Evolutionary conservation across 176 grass and related monocot species (phyloP).

Genomic region (Musa schizocarpa): DNA sequence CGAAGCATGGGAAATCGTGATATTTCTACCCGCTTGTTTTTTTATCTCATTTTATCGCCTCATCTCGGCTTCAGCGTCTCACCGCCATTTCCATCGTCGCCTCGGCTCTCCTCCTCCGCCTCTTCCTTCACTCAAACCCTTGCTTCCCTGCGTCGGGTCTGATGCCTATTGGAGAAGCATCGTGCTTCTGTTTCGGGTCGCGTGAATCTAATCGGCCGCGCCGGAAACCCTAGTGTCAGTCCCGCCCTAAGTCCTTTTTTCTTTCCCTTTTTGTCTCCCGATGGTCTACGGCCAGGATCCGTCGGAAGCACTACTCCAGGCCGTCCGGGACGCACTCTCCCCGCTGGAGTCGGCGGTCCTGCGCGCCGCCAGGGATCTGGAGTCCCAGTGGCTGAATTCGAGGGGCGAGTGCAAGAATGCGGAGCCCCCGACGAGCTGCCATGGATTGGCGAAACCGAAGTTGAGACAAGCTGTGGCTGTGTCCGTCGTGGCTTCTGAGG

Average conservation of each 20-base stretch:
- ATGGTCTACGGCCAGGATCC: slow-evolving; percentile 33
- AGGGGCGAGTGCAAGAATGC: neutral
- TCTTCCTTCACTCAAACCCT: neutral
- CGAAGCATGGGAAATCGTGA: too few species aligned
- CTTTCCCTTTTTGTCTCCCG: neutral
- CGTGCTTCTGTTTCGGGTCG: neutral
- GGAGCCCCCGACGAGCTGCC: neutral
- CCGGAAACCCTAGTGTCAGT: slow-evolving; percentile 13
- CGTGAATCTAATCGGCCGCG: neutral
- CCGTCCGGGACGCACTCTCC: slow-evolving; percentile 24
- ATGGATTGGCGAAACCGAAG: slow-evolving; percentile 15
- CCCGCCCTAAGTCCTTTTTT: neutral
- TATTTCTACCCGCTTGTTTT: too few species aligned
- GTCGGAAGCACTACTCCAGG: slow-evolving; percentile 29
- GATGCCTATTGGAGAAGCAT: neutral
- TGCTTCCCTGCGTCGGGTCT: neutral
- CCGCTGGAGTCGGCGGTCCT: slow-evolving; percentile 24
- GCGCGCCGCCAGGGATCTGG: slow-evolving; percentile 16
- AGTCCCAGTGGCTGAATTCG: slow-evolving; percentile 11
- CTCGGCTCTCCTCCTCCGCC: neutral
- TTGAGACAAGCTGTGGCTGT: slow-evolving; percentile 8
- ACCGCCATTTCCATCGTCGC: too few species aligned
- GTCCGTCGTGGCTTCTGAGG: slow-evolving; percentile 1
- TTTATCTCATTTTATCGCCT: too few species aligned
- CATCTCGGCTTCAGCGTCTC: neutral